These are phyloP conservation scores for Dryadomyces quercivorus DNA, from an alignment of 2,329 filamentous ascomycete genomes.

Conservation along the genomic window DNA sequence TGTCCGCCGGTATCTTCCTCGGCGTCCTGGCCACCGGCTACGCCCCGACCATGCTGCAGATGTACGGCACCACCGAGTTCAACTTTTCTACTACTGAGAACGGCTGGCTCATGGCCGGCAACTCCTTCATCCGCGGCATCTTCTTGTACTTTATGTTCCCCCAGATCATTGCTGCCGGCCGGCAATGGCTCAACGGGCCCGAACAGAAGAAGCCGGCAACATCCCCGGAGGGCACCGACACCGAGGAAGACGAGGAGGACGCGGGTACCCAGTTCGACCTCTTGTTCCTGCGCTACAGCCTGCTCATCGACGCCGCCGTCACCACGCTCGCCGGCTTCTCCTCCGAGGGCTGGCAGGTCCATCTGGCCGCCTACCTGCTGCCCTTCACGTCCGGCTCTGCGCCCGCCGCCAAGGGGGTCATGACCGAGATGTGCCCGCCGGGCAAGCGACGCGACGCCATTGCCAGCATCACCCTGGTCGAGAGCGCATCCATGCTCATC, in stretches of 20 bases:
- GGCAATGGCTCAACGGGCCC: constrained; percentile 12
- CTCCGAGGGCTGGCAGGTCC: constrained; percentile 53
- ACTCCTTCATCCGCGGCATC: constrained; percentile 38
- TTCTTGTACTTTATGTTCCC: constrained; percentile 42
- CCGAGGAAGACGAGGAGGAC: neutral
- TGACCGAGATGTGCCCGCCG: constrained; percentile 54
- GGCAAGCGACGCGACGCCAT: constrained; percentile 51
- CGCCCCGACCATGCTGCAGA: constrained; percentile 45
- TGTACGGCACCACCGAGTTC: constrained; percentile 43
- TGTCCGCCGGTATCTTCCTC: constrained; percentile 52
- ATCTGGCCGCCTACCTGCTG: constrained; percentile 49
- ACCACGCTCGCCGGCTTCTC: constrained; percentile 52
- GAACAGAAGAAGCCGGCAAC: neutral
- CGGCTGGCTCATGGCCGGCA: constrained; percentile 42
- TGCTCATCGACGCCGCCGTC: constrained; percentile 49
- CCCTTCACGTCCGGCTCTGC: constrained; percentile 58
- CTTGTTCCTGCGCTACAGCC: constrained; percentile 50
- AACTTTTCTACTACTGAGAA: constrained; percentile 40
- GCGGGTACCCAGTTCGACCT: constrained; percentile 40
- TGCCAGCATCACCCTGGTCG: constrained; percentile 54
- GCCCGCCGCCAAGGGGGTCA: constrained; percentile 58
- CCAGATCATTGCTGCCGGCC: constrained; percentile 28
- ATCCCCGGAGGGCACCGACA: neutral
- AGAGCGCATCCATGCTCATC: constrained; percentile 51
- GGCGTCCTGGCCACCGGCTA: constrained; percentile 58